Evolutionary conservation across 257 asterid species (phyloP).

Genomic region (Petunia secreta): DNA sequence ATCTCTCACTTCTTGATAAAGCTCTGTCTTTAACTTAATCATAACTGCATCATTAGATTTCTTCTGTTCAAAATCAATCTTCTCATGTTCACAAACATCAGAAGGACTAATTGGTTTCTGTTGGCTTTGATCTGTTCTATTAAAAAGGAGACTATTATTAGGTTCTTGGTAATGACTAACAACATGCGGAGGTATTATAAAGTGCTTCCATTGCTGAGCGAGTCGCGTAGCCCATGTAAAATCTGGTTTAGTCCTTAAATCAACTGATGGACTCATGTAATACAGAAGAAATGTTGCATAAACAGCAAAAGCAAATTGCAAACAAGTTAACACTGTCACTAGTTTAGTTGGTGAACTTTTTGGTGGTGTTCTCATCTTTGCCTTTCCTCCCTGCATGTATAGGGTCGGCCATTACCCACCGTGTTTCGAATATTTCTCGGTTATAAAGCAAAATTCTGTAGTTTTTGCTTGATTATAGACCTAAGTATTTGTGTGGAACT

Average conservation of each 20-base stretch:
- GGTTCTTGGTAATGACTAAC: constrained; percentile 51
- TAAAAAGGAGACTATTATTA: constrained; percentile 7
- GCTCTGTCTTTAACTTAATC: too few species aligned
- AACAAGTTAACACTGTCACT: constrained; percentile 63
- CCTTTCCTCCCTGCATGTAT: constrained; percentile 56
- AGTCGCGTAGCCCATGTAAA: constrained; percentile 67
- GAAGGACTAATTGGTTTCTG: constrained; percentile 33
- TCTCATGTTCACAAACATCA: constrained; percentile 69
- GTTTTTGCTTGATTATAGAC: too few species aligned
- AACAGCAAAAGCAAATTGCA: constrained; percentile 77
- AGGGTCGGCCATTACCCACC: too few species aligned
- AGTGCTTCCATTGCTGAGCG: constrained; percentile 66
- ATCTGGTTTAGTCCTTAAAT: constrained; percentile 61
- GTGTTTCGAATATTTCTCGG: too few species aligned
- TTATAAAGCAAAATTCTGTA: too few species aligned
- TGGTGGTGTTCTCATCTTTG: constrained; percentile 34
- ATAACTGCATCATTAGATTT: constrained; percentile 53
- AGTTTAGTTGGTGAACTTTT: constrained; percentile 48
- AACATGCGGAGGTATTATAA: constrained; percentile 53
- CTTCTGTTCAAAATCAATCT: constrained; percentile 75
- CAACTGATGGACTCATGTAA: constrained; percentile 51
- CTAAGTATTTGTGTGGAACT: too few species aligned
- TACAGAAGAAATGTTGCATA: constrained; percentile 60
- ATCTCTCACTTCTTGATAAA: constrained; percentile 40
- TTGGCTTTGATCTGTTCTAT: neutral